Conservation (phyloP, 2,329 filamentous ascomycete genomes). For the Phyllosticta citrichinensis region DNA sequence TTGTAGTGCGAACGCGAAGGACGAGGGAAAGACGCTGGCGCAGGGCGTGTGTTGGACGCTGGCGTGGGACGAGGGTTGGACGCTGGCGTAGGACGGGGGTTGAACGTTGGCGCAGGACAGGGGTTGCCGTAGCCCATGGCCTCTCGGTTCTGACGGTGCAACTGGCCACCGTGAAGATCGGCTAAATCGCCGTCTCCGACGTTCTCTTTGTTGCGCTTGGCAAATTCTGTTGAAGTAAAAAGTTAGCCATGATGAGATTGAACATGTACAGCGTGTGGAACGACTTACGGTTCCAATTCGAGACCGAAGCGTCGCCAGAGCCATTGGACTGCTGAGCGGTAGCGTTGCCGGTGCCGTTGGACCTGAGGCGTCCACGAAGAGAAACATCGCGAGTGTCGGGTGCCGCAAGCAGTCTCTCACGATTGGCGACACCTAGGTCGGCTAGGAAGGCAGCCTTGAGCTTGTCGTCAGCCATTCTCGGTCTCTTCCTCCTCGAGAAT, state of each 20-base stretch:
- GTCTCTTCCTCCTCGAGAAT: conserved; percentile 1
- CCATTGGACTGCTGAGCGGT: not conserved
- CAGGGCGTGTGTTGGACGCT: not conserved
- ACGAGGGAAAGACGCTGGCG: not conserved
- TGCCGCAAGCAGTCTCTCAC: conserved; percentile 1
- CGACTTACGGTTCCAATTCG: not conserved
- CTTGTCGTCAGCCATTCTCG: not conserved
- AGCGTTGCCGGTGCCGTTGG: not conserved
- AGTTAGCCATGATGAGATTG: not conserved
- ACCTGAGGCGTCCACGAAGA: not conserved
- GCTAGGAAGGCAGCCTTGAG: not conserved
- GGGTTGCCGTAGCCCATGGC: not conserved
- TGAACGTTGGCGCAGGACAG: not conserved
- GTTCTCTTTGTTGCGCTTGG: not conserved
- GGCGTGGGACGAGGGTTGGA: no score
- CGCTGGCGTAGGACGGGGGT: not conserved
- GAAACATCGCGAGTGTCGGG: not conserved
- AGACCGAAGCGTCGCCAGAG: not conserved
- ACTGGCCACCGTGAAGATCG: conserved; percentile 3
- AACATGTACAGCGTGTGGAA: no score
- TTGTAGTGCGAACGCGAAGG: not conserved
- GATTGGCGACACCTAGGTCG: conserved; percentile 2
- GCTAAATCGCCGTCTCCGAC: not conserved
- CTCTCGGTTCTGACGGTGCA: conserved; percentile 6
- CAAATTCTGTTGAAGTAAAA: not conserved